These are phyloP conservation scores for Przewalskia tangutica DNA, from an alignment of 257 asterid species.

Conservation along the genomic window DNA sequence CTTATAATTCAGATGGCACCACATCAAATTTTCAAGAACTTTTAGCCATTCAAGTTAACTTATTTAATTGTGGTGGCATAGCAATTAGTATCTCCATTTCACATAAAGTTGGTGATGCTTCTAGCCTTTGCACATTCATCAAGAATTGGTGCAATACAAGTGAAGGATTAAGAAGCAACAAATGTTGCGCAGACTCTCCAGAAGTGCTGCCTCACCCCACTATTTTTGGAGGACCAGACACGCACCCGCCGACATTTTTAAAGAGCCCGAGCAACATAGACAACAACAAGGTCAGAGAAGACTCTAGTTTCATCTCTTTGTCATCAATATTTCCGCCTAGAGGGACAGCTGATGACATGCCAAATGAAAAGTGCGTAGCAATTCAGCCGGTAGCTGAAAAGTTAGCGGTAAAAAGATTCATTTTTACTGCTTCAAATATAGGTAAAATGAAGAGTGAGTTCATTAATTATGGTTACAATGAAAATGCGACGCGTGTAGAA, in stretches of 20 bases:
- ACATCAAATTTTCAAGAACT: conserved; percentile 19
- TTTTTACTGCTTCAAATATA: conserved; percentile 26
- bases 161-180: neutral
- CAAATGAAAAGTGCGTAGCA: conserved; percentile 9
- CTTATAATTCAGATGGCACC: conserved; percentile 24
- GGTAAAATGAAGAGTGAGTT: conserved; percentile 12
- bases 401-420: conserved; percentile 18
- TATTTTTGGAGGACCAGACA: neutral
- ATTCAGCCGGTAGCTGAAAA: conserved; percentile 15
- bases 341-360: conserved; percentile 25
- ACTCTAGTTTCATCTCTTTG: neutral
- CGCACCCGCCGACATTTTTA: neutral
- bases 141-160: conserved; percentile 26
- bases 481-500: conserved; percentile 32
- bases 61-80: conserved; percentile 38
- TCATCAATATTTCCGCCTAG: conserved; percentile 39
- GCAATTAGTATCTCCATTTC: conserved; percentile 34
- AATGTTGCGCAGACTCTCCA: neutral
- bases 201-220: neutral
- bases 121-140: conserved; percentile 34
- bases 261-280: neutral
- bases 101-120: conserved; percentile 39
- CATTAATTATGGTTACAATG: neutral
- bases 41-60: conserved; percentile 41
- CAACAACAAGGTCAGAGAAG: neutral